Conservation (phyloP, 2,329 filamentous ascomycete species). For the Aspergillus arachidicola region DNA sequence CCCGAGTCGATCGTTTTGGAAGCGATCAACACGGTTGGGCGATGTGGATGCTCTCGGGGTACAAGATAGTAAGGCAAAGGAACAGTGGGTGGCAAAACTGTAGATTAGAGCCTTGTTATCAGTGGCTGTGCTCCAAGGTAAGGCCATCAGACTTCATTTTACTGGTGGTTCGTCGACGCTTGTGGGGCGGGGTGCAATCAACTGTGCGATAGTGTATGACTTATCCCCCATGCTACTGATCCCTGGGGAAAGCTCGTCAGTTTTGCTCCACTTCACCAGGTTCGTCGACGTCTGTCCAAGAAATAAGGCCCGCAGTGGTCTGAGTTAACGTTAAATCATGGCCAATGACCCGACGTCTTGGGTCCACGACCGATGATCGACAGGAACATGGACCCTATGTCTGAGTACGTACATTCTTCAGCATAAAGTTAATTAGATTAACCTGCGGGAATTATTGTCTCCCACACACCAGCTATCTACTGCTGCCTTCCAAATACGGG, state of each 20-base stretch:
- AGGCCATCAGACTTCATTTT: not conserved
- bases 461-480: too few species aligned
- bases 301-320: not conserved
- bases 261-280: not conserved
- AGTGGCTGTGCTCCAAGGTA: not conserved
- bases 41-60: not conserved
- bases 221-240: not conserved
- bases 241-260: not conserved
- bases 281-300: not conserved
- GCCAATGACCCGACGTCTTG: not conserved
- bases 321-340: not conserved
- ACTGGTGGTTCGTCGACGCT: not conserved
- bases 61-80: not conserved
- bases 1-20: not conserved
- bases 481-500: not conserved
- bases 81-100: not conserved
- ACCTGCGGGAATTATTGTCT: not conserved
- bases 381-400: not conserved
- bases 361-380: constrained; percentile 1
- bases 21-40: not conserved
- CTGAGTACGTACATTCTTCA: not conserved
- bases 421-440: not conserved
- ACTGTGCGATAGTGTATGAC: not conserved
- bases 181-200: not conserved
- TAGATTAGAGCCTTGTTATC: not conserved